Conservation (phyloP, 139 green algal species). For the Chlamydomonas incerta region DNA sequence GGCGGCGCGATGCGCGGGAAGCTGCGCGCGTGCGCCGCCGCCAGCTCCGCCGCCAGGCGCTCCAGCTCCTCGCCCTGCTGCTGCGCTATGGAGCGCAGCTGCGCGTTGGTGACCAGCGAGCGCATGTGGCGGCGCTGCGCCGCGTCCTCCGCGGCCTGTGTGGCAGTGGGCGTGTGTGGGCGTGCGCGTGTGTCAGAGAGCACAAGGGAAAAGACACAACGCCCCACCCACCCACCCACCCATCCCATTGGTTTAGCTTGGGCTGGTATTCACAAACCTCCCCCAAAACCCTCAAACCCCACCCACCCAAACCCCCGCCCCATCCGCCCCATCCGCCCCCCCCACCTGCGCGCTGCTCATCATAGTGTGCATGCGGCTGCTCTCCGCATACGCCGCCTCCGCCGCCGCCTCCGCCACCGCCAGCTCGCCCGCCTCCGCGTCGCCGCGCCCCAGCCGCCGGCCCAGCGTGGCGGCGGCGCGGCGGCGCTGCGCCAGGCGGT, state of each 20-base stretch:
- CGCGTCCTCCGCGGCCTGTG: constrained; percentile 9
- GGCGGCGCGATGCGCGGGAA: background rate
- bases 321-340: too few relatives aligned
- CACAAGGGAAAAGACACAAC: too few relatives aligned
- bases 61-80: constrained; percentile 33
- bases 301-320: too few relatives aligned
- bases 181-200: too few relatives aligned
- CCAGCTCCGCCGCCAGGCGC: background rate
- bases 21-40: background rate
- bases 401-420: constrained; percentile 34
- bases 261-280: too few relatives aligned
- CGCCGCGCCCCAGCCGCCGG: background rate
- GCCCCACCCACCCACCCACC: too few relatives aligned
- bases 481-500: constrained; percentile 7
- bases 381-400: constrained; percentile 31
- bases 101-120: constrained; percentile 47
- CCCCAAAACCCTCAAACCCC: too few relatives aligned
- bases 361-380: constrained; percentile 24
- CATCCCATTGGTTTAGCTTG: too few relatives aligned
- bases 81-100: constrained; percentile 42
- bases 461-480: background rate
- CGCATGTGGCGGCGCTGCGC: constrained; percentile 40
- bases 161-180: background rate
- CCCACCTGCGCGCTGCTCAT: constrained; percentile 3
- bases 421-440: constrained; percentile 28